These are phyloP conservation scores for Sanghuangporus weigelae DNA, from an alignment of 1,284 basidiomycete species.

Conservation along the genomic window DNA sequence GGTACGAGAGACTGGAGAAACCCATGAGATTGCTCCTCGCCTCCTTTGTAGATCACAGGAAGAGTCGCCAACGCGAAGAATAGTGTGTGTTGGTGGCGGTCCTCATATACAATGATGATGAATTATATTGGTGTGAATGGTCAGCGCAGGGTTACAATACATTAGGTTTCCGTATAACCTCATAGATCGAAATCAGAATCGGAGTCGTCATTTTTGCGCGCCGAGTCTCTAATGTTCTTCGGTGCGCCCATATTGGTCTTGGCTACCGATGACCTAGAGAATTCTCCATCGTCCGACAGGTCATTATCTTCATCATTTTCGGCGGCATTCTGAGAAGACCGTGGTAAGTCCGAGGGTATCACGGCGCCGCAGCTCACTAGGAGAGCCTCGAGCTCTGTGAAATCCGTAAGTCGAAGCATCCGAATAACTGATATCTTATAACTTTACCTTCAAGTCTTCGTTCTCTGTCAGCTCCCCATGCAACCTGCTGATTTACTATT, in stretches of 20 bases:
- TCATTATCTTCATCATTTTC: conserved; percentile 30
- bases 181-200: conserved; percentile 71
- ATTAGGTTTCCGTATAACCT: background rate
- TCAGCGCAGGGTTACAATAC: background rate
- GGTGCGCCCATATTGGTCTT: conserved; percentile 46
- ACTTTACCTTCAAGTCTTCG: conserved; percentile 72
- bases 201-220: conserved; percentile 42
- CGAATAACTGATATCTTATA: background rate
- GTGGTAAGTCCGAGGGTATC: conserved; percentile 41
- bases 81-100: background rate
- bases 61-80: too few species aligned
- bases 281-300: conserved; percentile 37
- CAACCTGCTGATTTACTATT: conserved; percentile 79
- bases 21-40: background rate
- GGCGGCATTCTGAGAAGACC: conserved; percentile 23
- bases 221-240: conserved; percentile 52
- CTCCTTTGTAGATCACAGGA: background rate
- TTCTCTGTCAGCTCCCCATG: conserved; percentile 77
- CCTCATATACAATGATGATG: background rate
- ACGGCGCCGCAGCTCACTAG: conserved; percentile 58
- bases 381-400: conserved; percentile 64
- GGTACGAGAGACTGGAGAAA: background rate
- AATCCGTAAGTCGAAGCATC: conserved; percentile 10
- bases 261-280: conserved; percentile 51
- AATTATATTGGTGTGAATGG: background rate